Percentiles rank a stretch among this genome's conserved stretches.
These are phyloP conservation scores for Cyclanthera cordifolia DNA, from an alignment of 306 rosid genomes.

Conservation along the genomic window DNA sequence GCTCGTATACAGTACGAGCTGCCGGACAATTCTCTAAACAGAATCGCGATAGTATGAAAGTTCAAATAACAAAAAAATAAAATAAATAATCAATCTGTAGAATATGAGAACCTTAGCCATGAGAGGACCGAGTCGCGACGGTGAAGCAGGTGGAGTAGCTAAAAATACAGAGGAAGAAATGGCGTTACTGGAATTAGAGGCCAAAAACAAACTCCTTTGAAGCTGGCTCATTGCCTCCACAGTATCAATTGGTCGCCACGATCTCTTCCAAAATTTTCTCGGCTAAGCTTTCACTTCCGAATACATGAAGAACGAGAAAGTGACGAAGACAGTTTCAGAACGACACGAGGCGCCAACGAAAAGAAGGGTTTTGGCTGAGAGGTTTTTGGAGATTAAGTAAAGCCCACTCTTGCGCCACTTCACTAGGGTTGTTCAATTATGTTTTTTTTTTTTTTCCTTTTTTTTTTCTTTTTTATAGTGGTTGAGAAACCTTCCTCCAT, in stretches of 20 bases:
- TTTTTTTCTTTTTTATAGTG: no score
- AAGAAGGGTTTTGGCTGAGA: background rate
- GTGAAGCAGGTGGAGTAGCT: slow-evolving; percentile 21
- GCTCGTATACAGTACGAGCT: background rate
- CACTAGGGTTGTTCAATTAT: background rate
- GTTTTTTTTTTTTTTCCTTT: no score
- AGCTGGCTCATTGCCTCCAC: slow-evolving; percentile 38
- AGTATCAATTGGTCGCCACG: slow-evolving; percentile 20
- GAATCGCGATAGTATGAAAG: background rate
- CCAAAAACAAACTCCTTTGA: slow-evolving; percentile 36
- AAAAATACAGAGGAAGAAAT: slow-evolving; percentile 25
- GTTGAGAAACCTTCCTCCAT: no score
- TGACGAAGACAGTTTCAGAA: background rate
- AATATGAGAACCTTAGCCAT: slow-evolving; percentile 36
- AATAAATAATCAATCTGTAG: background rate
- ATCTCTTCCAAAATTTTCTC: background rate
- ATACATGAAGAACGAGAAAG: background rate
- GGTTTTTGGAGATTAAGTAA: background rate
- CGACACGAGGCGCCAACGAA: background rate
- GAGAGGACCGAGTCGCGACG: slow-evolving; percentile 31
- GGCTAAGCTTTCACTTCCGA: background rate
- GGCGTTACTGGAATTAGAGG: slow-evolving; percentile 18
- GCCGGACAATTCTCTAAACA: background rate
- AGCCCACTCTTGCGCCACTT: background rate
- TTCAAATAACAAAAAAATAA: background rate